Conservation (phyloP, 2,329 filamentous ascomycete genomes). For the Microascus cirrosus region DNA sequence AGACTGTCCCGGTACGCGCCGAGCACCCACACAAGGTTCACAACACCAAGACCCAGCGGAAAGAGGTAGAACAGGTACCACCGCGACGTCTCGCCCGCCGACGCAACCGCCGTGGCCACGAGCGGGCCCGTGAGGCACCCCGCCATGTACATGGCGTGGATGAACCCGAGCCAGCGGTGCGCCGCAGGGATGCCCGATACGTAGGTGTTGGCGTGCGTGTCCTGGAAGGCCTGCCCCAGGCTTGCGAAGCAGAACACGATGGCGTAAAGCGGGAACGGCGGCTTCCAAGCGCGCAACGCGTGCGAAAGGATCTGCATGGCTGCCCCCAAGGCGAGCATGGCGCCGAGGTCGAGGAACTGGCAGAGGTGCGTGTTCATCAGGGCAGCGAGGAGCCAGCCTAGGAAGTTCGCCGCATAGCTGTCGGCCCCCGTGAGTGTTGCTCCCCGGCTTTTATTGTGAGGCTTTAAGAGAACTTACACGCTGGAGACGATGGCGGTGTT, state of each 20-base stretch:
- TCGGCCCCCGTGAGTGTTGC: neutral
- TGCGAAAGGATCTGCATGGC: constrained; percentile 42
- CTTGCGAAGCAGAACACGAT: constrained; percentile 46
- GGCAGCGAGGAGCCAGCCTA: constrained; percentile 49
- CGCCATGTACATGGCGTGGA: constrained; percentile 51
- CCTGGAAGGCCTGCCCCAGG: constrained; percentile 51
- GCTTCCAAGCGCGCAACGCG: constrained; percentile 40
- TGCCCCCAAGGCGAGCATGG: constrained; percentile 45
- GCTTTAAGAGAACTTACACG: constrained; percentile 26
- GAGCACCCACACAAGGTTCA: constrained; percentile 35
- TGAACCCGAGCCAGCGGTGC: constrained; percentile 51
- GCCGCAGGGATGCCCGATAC: constrained; percentile 37
- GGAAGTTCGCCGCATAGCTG: constrained; percentile 44
- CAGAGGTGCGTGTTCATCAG: constrained; percentile 41
- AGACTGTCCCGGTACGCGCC: constrained; percentile 38
- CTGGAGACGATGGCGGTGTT: constrained; percentile 38
- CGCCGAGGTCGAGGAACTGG: constrained; percentile 41
- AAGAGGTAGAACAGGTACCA: constrained; percentile 49
- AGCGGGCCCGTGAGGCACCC: constrained; percentile 48
- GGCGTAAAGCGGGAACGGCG: constrained; percentile 45
- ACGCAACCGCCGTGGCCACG: constrained; percentile 37
- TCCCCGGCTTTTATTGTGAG: neutral
- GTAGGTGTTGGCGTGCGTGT: constrained; percentile 52
- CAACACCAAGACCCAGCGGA: constrained; percentile 36
- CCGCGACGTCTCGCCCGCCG: constrained; percentile 15